Base-by-base conservation (phyloP, 495 filamentous ascomycete genomes). In the Penicillium atrosanguineum region DNA sequence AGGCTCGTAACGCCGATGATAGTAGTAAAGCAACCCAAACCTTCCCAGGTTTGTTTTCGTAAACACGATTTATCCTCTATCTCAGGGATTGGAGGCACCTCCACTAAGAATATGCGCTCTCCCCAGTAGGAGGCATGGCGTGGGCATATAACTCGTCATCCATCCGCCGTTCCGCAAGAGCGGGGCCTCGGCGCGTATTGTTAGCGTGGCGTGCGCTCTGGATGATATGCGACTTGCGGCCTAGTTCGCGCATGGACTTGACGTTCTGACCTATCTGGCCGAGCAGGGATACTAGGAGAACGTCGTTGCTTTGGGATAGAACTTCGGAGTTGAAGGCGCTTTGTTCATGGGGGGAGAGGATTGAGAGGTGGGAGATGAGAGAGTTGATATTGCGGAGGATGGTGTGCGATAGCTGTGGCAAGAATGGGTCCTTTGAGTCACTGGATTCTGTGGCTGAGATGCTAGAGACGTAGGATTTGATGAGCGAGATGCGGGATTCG, bases 401-500 rank as follows among this genome's bases (percentile, higher is more conserved):
- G 67, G 72, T 50, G 64, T 83, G 69, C 39, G 78, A 69, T 15
- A 68, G 55, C 47, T 53, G 39, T 54, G 61, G 23, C 57, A 34
- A 21, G 53, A 57, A 49, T 44, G 56, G 20, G 14, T 55, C 59
- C 11, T 68, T 62, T 15, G 66, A 59, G 25, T 69, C 74, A 14
- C 74, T 72, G 20, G 47, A 42, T 18, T 84, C 71, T 59, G 85
- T 81, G 20, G 79, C 81, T 0, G 83, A 89, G 6, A 94, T 80
- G 38, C 80, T 82, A 47, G 85, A 71, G 44, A 98, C 81, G 67
- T 97, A 97, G 34, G 81, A 79, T 56, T 85, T 87, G 49, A 97
- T 82, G 52, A 97, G 83, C 14, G 81, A 78, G 64, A 98, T 86
- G 42, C 95, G 87, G 15, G 87, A 83, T 63, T 91, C 86, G 47